Evolutionary conservation across 768 basidiomycete species (phyloP).

Genomic region (Termitomyces bulborhizus): DNA sequence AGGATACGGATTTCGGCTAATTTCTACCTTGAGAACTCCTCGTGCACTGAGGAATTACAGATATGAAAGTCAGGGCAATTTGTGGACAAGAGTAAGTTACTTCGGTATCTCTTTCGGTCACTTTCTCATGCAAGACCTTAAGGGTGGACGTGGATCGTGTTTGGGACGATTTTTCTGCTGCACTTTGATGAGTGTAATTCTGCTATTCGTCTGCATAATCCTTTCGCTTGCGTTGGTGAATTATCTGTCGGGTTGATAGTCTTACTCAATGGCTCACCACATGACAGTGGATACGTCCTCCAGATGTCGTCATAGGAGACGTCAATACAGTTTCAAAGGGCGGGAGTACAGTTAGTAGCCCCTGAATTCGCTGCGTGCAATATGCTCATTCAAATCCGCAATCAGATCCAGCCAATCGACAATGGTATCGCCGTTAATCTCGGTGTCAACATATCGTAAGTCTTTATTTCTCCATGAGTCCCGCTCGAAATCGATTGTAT

Average conservation of each 20-base stretch:
- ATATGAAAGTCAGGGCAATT: constrained; percentile 49
- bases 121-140: not conserved
- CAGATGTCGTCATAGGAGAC: constrained; percentile 52
- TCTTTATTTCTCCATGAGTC: constrained; percentile 1
- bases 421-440: constrained; percentile 53
- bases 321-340: constrained; percentile 32
- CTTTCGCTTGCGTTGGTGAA: constrained; percentile 65
- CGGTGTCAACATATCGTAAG: constrained; percentile 62
- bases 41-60: constrained; percentile 45
- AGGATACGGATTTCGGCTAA: not conserved
- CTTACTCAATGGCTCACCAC: not conserved
- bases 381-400: not conserved
- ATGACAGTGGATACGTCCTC: constrained; percentile 71
- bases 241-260: not conserved
- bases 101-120: not conserved
- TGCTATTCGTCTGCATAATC: constrained; percentile 61
- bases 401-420: constrained; percentile 29
- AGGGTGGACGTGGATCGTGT: constrained; percentile 60
- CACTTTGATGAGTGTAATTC: constrained; percentile 56
- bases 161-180: constrained; percentile 73
- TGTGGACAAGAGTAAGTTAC: constrained; percentile 59
- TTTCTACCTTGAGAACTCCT: constrained; percentile 23
- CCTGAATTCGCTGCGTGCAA: not conserved
- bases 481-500: not conserved
- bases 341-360: constrained; percentile 39